Conservation (phyloP, 805 yeast species). For the Spathaspora gorwiae region DNA sequence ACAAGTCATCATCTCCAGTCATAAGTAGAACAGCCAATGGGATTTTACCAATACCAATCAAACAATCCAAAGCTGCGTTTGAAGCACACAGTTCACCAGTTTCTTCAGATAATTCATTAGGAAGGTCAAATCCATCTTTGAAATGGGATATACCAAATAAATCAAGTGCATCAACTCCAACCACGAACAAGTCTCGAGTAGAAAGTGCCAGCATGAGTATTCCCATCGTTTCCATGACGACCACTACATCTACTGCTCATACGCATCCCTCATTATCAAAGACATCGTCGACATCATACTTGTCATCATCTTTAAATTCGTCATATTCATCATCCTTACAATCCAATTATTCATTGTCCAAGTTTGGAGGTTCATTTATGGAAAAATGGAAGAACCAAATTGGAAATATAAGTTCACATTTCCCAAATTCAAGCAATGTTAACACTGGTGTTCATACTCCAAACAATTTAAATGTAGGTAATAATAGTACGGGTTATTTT, state of each 20-base stretch:
- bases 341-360: constrained; percentile 36
- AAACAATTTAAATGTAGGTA: not conserved
- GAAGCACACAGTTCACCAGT: constrained; percentile 7
- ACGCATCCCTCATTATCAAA: constrained; percentile 21
- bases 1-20: not conserved
- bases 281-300: constrained; percentile 31
- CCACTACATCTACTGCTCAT: constrained; percentile 7
- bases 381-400: constrained; percentile 42
- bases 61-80: not conserved
- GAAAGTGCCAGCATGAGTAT: constrained; percentile 9
- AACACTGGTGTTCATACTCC: not conserved
- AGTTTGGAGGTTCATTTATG: constrained; percentile 39
- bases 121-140: constrained; percentile 21
- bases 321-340: constrained; percentile 33
- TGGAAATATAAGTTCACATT: constrained; percentile 11
- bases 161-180: constrained; percentile 21
- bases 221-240: constrained; percentile 7
- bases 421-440: constrained; percentile 13
- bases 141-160: constrained; percentile 46
- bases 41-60: constrained; percentile 2
- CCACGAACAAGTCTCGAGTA: constrained; percentile 7
- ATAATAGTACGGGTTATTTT: constrained; percentile 1
- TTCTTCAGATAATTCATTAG: constrained; percentile 19
- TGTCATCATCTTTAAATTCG: constrained; percentile 38
- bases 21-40: not conserved